Evolutionary conservation across 2,329 filamentous ascomycete genomes (phyloP), one percentile per base, ranked within the genome.

Genomic region (Calonectria pseudoturangicola): DNA sequence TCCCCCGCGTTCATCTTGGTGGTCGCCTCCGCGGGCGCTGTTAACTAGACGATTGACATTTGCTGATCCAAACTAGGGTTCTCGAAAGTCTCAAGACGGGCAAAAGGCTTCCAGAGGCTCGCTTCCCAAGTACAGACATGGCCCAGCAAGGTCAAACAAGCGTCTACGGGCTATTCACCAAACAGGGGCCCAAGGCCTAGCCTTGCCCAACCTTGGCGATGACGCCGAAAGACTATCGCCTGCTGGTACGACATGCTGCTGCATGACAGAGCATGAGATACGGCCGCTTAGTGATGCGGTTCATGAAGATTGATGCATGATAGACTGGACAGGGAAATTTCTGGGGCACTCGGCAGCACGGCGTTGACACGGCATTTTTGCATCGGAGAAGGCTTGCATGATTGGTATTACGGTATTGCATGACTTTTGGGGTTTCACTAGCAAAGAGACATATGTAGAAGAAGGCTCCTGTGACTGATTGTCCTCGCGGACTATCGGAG

Each of bases 51-150:
- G 47, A 36, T 71, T 58, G 33, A 75, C 64, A 36, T 12, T 12
- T 36, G n/a, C 28, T 30, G 45, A 43, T 30, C 1, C 16, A 12
- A 12, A 15, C 4, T 48, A 94, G 93, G 94, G 91, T 94, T 7
- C 84, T 98, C n/a, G 94, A 97, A 81, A 96, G 95, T 82, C 88
- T 98, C 76, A 94, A 93, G 76, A 92, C 89, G 1, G 93, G 93
- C 3, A 94, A 91, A 81, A 88, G 95, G 68, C 87, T 97, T 50
- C 88, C 93, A 0, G 96, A 98, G 84, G 89, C 92, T 33, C 87
- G 90, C 66, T 98, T 96, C 81, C 88, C 90, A 41, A 89, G 87
- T 51, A 82, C 94, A 75, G 92, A 90, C 77, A 83, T 94, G 64
- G 92, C 91, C 8, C 82, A 89, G 0, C 89, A 88, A 76, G 88